Evolutionary conservation across 257 asterid species (phyloP).

Genomic region (Forsythia suspensa): DNA sequence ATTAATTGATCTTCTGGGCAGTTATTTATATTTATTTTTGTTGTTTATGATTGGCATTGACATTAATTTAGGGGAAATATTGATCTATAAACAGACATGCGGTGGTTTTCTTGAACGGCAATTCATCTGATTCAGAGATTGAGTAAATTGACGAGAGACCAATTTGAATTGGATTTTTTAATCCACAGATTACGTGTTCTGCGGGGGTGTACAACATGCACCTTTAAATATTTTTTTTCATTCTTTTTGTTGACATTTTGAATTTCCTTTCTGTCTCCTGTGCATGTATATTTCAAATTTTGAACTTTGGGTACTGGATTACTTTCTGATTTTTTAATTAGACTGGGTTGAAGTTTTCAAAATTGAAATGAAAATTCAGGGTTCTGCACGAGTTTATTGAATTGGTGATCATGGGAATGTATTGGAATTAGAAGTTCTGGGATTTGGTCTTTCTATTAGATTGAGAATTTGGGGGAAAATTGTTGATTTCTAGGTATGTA

Average conservation of each 20-base stretch:
- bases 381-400: slow-evolving; percentile 15
- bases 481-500: slow-evolving; percentile 11
- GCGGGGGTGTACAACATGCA: slow-evolving; percentile 1
- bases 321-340: no score
- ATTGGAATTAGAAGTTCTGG: not conserved
- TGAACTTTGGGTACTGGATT: slow-evolving; percentile 4
- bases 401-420: slow-evolving; percentile 17
- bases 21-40: not conserved
- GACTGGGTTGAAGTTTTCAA: not conserved
- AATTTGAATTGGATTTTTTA: slow-evolving; percentile 26
- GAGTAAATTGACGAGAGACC: slow-evolving; percentile 26
- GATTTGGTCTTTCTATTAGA: slow-evolving; percentile 13
- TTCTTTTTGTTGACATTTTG: slow-evolving; percentile 1
- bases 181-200: slow-evolving; percentile 29
- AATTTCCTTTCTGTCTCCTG: not conserved
- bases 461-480: slow-evolving; percentile 1
- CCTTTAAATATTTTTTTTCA: slow-evolving; percentile 11
- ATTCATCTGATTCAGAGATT: slow-evolving; percentile 28
- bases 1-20: not conserved
- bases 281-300: not conserved
- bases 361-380: slow-evolving; percentile 10
- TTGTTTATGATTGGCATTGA: not conserved
- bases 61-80: slow-evolving; percentile 5
- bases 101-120: slow-evolving; percentile 26
- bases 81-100: slow-evolving; percentile 24